Evolutionary conservation across 768 basidiomycete genomes (phyloP).

Genomic region (Stropharia rugosoannulata): DNA sequence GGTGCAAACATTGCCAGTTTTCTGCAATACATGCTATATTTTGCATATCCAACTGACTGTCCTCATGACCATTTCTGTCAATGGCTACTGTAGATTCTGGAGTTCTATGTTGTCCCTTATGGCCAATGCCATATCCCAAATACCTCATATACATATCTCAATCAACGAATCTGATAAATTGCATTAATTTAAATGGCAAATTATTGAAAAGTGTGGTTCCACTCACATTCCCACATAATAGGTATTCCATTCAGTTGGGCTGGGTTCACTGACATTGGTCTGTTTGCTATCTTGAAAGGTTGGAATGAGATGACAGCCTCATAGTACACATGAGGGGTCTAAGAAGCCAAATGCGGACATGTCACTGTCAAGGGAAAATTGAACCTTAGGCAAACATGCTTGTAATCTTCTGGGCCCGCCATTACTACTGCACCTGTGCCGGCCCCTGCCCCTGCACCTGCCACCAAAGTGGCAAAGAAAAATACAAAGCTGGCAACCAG

Average conservation of each 20-base stretch:
- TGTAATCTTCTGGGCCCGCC: background rate
- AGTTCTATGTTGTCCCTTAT: background rate
- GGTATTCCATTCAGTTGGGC: conserved; percentile 5
- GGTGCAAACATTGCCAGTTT: no score
- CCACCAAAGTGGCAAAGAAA: no score
- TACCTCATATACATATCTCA: conserved; percentile 36
- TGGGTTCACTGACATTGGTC: conserved; percentile 10
- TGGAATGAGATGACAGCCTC: conserved; percentile 26
- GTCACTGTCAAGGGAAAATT: conserved; percentile 19
- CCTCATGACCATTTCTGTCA: no score
- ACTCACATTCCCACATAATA: conserved; percentile 37
- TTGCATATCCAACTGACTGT: no score
- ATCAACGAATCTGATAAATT: conserved; percentile 30
- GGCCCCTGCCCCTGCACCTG: no score
- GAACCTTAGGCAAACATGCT: conserved; percentile 14
- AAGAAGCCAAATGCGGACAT: conserved; percentile 27
- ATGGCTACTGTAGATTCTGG: no score
- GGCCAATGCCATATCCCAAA: conserved; percentile 5
- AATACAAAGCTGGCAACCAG: no score
- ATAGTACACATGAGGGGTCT: conserved; percentile 24
- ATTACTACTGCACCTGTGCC: no score
- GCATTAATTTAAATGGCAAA: background rate
- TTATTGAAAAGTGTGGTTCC: background rate
- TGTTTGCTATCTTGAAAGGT: conserved; percentile 18
- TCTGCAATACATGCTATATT: no score